phyloP scores from a whole-genome alignment of 202 grass and related monocot species.

The Hordeum pubiflorum region DNA sequence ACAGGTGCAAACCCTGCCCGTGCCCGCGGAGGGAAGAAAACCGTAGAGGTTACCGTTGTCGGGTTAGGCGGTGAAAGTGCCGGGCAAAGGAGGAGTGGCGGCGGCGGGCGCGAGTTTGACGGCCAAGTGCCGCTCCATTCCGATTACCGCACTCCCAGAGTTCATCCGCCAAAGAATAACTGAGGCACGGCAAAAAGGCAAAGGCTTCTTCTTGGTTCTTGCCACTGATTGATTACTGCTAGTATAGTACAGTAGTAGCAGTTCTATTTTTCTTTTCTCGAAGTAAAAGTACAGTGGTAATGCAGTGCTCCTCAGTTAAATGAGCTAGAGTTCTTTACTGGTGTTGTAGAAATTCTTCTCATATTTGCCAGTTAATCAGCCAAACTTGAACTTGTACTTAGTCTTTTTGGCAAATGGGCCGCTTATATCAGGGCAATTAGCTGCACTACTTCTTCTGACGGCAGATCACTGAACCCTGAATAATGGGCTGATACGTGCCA shows the following conservation, averaged over 20 bases:
- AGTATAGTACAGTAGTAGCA: background rate
- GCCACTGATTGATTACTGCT: slow-evolving; percentile 15
- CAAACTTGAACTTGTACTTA: background rate
- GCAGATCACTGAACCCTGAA: background rate
- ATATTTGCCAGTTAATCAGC: background rate
- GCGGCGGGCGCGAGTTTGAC: slow-evolving; percentile 29
- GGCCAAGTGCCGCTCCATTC: slow-evolving; percentile 43
- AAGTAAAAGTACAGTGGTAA: background rate
- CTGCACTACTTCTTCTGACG: background rate
- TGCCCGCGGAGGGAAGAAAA: slow-evolving; percentile 35
- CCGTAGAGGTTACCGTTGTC: slow-evolving; percentile 39
- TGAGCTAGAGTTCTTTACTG: background rate
- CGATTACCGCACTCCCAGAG: slow-evolving; percentile 52
- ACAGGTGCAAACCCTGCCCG: slow-evolving; percentile 63
- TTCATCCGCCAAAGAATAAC: slow-evolving; percentile 62
- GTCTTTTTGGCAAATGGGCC: background rate
- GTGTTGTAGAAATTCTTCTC: background rate
- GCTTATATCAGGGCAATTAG: background rate
- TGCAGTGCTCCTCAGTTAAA: background rate
- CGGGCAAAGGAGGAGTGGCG: background rate
- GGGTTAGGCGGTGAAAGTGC: slow-evolving; percentile 7
- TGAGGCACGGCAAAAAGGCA: slow-evolving; percentile 40
- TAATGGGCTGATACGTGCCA: background rate
- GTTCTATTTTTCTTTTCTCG: too few species aligned
- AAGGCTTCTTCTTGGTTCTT: slow-evolving; percentile 29